These are phyloP conservation scores for Neopestalotiopsis sp. DNA, from an alignment of 2,329 filamentous ascomycete genomes.

Conservation along the genomic window DNA sequence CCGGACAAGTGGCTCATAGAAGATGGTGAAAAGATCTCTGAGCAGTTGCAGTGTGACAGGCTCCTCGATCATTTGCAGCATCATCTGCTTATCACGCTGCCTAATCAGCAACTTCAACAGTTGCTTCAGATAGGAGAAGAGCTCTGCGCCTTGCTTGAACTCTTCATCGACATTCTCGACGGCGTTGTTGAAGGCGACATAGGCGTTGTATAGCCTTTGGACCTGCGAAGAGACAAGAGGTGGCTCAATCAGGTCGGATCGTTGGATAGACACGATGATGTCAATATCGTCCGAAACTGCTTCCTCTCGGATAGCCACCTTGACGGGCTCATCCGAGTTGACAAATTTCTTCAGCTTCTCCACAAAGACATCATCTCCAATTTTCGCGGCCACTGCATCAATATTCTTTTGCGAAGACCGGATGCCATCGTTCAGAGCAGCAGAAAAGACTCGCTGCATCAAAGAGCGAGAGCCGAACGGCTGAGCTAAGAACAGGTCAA, in stretches of 20 bases:
- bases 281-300: constrained; percentile 78
- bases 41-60: constrained; percentile 96
- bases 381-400: constrained; percentile 75
- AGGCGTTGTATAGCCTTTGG: constrained; percentile 87
- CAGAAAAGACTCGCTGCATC: constrained; percentile 91
- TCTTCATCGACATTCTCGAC: constrained; percentile 91
- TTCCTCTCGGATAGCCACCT: constrained; percentile 75
- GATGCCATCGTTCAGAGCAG: constrained; percentile 91
- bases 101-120: constrained; percentile 89
- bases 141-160: constrained; percentile 84
- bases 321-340: constrained; percentile 75
- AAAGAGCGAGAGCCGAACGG: constrained; percentile 90
- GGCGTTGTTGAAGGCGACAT: constrained; percentile 93
- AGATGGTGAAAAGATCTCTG: constrained; percentile 95
- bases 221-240: constrained; percentile 77
- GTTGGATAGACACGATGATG: constrained; percentile 81
- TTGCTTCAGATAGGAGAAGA: constrained; percentile 95
- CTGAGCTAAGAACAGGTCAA: constrained; percentile 95
- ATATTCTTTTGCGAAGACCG: constrained; percentile 85
- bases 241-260: constrained; percentile 77
- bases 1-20: constrained; percentile 95
- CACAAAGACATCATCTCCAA: constrained; percentile 80
- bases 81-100: constrained; percentile 95
- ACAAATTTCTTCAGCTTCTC: constrained; percentile 83
- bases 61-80: constrained; percentile 94